Evolutionary conservation across 352 stramenopile genomes (phyloP), one percentile per base, ranked within the genome.

Genomic region (Pythium brassicae): DNA sequence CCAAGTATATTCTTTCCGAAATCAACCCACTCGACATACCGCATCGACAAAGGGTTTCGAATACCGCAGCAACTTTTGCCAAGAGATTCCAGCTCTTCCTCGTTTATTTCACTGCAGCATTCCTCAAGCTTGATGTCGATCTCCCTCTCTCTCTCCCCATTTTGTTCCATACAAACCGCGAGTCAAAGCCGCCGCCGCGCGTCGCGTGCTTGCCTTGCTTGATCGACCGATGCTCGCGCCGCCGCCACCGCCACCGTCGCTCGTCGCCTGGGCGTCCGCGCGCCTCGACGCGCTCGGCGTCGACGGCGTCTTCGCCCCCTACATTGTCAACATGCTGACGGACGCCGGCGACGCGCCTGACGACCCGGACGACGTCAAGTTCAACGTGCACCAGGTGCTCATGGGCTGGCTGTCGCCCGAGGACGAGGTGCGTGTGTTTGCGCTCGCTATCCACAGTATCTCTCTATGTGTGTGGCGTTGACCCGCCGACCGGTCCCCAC

Each of bases 321-420:
- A 92, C 61, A 76, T 94, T 22, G 76, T 92, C 35, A 78, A 73
- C 22, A 94, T 94, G 80, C 55, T 92, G 43, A 56, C 61, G n/a
- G 63, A 69, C 29, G 35, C 35, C 11, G 62, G 56, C 50, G 65
- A 68, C 47, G 43, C 47, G 42, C 55, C 22, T 4, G 63, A 80
- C 32, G 74, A 85, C 59, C 57, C 76, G 11, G 77, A 86, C 43
- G 74, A 82, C 48, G 71, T 81, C 55, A 82, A 76, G 58, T 79
- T 80, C 67, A 87, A 83, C 58, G 80, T 92, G 37, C 76, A 91
- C 62, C 72, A 92, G 53, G 76, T 94, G 62, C 72, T 94, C 61
- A 92, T 92, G 81, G 83, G 82, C 55, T 94, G 81, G 81, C 59
- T 94, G 10, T 72, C 78, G 12, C 76, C 76, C 9, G 82, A 92